Percentiles rank a stretch among this genome's conserved stretches.
Conservation (phyloP, 1,139 yeast species). For the Suzukiozyma palmioleophila region DNA sequence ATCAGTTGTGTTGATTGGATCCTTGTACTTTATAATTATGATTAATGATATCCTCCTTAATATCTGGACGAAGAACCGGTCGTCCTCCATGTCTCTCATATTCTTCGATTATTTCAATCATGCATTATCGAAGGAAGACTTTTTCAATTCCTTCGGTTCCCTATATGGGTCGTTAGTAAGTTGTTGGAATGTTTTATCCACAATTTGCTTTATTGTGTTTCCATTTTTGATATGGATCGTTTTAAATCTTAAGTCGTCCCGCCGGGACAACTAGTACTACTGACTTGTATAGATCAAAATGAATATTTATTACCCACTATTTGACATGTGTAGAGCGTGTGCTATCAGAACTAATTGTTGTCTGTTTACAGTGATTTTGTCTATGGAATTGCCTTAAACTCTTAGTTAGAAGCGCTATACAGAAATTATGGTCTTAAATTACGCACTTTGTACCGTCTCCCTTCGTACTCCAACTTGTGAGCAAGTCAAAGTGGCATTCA, state of each 20-base stretch:
- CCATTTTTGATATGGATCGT: background rate
- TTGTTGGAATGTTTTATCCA: conserved; percentile 2
- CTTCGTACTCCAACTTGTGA: too few relatives aligned
- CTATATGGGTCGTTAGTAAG: background rate
- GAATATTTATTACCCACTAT: too few relatives aligned
- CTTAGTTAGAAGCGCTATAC: too few relatives aligned
- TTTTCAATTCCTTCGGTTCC: background rate
- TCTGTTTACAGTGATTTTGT: too few relatives aligned
- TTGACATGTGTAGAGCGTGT: too few relatives aligned
- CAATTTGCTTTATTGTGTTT: background rate
- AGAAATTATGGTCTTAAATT: too few relatives aligned
- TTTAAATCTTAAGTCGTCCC: background rate
- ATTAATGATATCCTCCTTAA: background rate
- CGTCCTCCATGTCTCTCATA: background rate
- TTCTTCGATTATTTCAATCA: background rate
- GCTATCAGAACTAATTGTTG: too few relatives aligned
- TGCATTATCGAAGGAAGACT: background rate
- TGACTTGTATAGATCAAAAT: too few relatives aligned
- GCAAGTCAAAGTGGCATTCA: too few relatives aligned
- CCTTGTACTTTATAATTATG: background rate
- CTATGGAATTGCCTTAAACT: too few relatives aligned
- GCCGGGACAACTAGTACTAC: too few relatives aligned
- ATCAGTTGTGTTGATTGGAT: conserved; percentile 1
- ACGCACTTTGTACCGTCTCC: too few relatives aligned
- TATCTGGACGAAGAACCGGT: background rate